A percentile compares a stretch with the other conserved stretches of the same genome.
These are phyloP conservation scores for Kalaharituber pfeilii DNA, from an alignment of 2,329 filamentous ascomycete species.

Conservation along the genomic window DNA sequence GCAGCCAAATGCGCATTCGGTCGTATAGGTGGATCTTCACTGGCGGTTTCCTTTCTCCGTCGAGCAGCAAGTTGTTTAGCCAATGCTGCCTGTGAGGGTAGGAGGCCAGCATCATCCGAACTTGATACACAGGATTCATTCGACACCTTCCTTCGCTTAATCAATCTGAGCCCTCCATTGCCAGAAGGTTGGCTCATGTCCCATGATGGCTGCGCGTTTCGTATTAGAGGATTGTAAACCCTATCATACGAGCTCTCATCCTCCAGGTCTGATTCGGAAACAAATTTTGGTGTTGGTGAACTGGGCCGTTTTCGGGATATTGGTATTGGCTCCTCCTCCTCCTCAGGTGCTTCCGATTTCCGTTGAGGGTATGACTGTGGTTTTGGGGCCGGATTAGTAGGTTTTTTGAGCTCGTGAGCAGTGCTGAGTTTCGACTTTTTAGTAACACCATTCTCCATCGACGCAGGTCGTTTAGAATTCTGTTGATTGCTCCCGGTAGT, in stretches of 20 bases:
- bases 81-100: background rate
- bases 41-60: background rate
- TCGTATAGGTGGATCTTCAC: background rate
- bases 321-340: background rate
- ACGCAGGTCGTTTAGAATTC: background rate
- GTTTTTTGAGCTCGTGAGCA: background rate
- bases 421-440: background rate
- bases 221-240: background rate
- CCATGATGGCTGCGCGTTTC: background rate
- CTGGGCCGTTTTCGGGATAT: background rate
- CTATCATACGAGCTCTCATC: background rate
- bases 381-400: background rate
- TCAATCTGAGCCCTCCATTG: conserved; percentile 12
- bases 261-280: background rate
- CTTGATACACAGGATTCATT: conserved; percentile 1
- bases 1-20: background rate
- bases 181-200: conserved; percentile 18
- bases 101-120: background rate
- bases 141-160: conserved; percentile 16
- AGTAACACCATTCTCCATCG: background rate
- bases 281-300: background rate
- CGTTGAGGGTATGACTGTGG: background rate
- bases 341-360: background rate
- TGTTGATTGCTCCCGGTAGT: background rate
- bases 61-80: background rate